These are phyloP conservation scores for Solanum dulcamara DNA, from an alignment of 257 asterid species.

Conservation along the genomic window DNA sequence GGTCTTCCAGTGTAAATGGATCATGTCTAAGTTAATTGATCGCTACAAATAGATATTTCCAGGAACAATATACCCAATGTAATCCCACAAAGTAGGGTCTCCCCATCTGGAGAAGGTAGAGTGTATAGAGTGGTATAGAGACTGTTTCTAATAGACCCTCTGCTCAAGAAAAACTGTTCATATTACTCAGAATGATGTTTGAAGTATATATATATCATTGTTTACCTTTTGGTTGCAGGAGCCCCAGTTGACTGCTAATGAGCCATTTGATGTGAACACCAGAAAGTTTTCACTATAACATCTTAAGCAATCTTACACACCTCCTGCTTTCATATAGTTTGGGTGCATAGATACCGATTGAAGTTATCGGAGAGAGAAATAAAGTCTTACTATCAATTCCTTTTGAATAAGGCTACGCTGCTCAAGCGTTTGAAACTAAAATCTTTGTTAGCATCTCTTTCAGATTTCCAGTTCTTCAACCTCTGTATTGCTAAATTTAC, in stretches of 20 bases:
- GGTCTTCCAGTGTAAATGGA: neutral
- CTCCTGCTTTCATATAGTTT: neutral
- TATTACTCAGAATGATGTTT: neutral
- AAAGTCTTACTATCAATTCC: no score
- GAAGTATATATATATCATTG: neutral
- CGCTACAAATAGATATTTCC: no score
- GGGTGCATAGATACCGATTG: neutral
- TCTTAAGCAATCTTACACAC: neutral
- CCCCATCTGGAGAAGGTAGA: neutral
- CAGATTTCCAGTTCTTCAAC: neutral
- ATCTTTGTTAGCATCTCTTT: neutral
- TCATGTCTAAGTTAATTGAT: neutral
- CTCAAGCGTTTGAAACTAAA: neutral
- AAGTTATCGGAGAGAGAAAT: neutral
- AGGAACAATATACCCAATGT: neutral
- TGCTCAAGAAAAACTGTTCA: neutral
- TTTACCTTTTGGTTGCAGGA: conserved; percentile 32
- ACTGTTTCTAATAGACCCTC: neutral
- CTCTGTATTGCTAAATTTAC: neutral
- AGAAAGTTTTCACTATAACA: conserved; percentile 60
- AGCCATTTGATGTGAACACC: conserved; percentile 62
- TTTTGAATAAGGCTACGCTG: neutral
- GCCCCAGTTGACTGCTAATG: conserved; percentile 65
- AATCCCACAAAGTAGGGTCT: neutral
- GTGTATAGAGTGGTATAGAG: neutral